Percentiles rank a stretch among this genome's conserved stretches.
These are phyloP conservation scores for Ailanthus altissimus DNA, from an alignment of 345 rosid genomes.

Conservation along the genomic window DNA sequence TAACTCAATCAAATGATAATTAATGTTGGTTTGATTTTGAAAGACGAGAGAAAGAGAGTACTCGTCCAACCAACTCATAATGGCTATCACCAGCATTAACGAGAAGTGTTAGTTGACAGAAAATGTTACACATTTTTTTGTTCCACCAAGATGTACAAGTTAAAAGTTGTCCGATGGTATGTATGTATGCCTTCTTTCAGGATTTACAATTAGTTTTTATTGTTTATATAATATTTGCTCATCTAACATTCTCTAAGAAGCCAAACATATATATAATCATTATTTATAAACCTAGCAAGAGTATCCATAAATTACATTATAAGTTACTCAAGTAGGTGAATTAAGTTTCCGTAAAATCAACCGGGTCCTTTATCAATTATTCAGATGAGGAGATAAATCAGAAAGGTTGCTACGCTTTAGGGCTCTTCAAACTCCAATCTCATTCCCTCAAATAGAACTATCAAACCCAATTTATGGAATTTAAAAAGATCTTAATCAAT, in stretches of 20 bases:
- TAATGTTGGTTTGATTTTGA: neutral
- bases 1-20: neutral
- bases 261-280: too few relatives aligned
- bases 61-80: neutral
- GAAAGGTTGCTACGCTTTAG: neutral
- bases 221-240: neutral
- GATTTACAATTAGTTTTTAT: neutral
- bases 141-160: neutral
- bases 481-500: too few relatives aligned
- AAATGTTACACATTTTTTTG: neutral
- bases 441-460: neutral
- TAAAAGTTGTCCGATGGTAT: neutral
- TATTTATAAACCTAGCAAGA: neutral
- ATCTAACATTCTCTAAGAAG: neutral
- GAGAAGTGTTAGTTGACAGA: neutral
- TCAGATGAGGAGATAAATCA: neutral
- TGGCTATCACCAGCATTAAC: neutral
- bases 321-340: constrained; percentile 14
- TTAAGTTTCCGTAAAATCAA: neutral
- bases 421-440: neutral
- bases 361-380: neutral
- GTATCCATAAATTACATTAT: neutral
- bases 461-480: neutral
- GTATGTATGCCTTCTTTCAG: neutral
- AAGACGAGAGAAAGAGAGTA: neutral